Evolutionary conservation across 345 rosid genomes (phyloP).

Genomic region (Garcia nutans): DNA sequence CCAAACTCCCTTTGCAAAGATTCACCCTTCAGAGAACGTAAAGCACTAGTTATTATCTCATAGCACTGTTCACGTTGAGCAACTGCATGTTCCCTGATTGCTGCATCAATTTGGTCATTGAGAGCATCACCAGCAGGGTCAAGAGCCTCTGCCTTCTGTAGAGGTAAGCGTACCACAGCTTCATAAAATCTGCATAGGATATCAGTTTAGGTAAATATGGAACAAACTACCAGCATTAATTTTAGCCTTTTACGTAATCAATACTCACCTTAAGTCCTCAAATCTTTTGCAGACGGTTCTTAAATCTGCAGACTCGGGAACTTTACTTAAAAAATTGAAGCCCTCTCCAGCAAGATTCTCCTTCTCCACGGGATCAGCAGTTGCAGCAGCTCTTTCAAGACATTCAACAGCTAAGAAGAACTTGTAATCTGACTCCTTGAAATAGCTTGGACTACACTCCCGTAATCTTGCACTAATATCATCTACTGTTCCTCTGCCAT

Average conservation of each 20-base stretch:
- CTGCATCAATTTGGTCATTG: slow-evolving; percentile 82
- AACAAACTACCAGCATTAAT: slow-evolving; percentile 7
- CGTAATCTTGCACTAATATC: slow-evolving; percentile 77
- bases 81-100: slow-evolving; percentile 68
- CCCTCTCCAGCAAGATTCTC: slow-evolving; percentile 89
- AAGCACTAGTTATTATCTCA: slow-evolving; percentile 72
- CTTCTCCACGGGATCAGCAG: slow-evolving; percentile 66
- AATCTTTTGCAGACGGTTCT: slow-evolving; percentile 92
- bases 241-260: slow-evolving; percentile 25
- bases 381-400: slow-evolving; percentile 80
- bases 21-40: slow-evolving; percentile 69
- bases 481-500: slow-evolving; percentile 98
- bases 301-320: slow-evolving; percentile 94
- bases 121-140: slow-evolving; percentile 95
- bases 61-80: slow-evolving; percentile 87
- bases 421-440: slow-evolving; percentile 93
- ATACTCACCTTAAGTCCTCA: slow-evolving; percentile 82
- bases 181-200: slow-evolving; percentile 80
- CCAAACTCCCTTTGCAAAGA: slow-evolving; percentile 49
- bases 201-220: slow-evolving; percentile 20
- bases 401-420: slow-evolving; percentile 96
- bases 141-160: slow-evolving; percentile 88
- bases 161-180: slow-evolving; percentile 90
- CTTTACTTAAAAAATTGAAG: slow-evolving; percentile 72
- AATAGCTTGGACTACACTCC: slow-evolving; percentile 96